phyloP scores from a whole-genome alignment of 164 flowering plant species.

The Cinnamomum chago region DNA sequence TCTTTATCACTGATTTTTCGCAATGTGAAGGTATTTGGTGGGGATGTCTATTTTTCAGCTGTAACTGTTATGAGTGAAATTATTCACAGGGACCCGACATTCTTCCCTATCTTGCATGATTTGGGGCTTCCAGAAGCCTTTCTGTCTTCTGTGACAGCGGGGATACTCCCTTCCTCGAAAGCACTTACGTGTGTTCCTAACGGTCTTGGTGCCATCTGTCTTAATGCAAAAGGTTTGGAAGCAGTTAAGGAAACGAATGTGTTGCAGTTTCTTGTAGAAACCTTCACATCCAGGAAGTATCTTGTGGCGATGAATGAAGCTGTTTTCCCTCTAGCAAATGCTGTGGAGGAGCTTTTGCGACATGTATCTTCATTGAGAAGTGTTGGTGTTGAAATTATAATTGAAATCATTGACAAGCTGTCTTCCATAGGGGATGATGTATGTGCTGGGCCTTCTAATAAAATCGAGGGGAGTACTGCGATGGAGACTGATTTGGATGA shows the following conservation, averaged over 20 bases:
- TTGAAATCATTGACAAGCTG: slow-evolving; percentile 75
- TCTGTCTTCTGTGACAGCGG: slow-evolving; percentile 70
- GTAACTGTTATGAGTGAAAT: slow-evolving; percentile 98
- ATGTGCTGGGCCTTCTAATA: slow-evolving; percentile 36
- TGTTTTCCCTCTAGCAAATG: slow-evolving; percentile 88
- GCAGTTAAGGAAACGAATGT: slow-evolving; percentile 73
- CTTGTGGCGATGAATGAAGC: slow-evolving; percentile 85
- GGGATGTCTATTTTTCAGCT: slow-evolving; percentile 88
- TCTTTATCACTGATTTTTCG: slow-evolving; percentile 66
- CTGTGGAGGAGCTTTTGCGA: slow-evolving; percentile 93
- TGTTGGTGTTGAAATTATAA: slow-evolving; percentile 86
- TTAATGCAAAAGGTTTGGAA: slow-evolving; percentile 86
- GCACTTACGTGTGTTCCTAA: slow-evolving; percentile 91
- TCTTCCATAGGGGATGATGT: slow-evolving; percentile 48
- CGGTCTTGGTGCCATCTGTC: slow-evolving; percentile 95
- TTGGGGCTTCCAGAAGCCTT: slow-evolving; percentile 93
- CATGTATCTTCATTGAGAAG: slow-evolving; percentile 85
- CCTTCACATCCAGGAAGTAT: slow-evolving; percentile 77
- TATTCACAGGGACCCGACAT: slow-evolving; percentile 97
- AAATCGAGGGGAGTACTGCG: slow-evolving; percentile 42
- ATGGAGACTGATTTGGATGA: slow-evolving; percentile 87
- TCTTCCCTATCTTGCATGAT: slow-evolving; percentile 66
- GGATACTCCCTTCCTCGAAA: slow-evolving; percentile 78
- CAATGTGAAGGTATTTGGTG: slow-evolving; percentile 80
- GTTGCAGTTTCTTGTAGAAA: slow-evolving; percentile 71